Base-by-base conservation (phyloP, 1,284 basidiomycete genomes). In the Gomphus bonarii region DNA sequence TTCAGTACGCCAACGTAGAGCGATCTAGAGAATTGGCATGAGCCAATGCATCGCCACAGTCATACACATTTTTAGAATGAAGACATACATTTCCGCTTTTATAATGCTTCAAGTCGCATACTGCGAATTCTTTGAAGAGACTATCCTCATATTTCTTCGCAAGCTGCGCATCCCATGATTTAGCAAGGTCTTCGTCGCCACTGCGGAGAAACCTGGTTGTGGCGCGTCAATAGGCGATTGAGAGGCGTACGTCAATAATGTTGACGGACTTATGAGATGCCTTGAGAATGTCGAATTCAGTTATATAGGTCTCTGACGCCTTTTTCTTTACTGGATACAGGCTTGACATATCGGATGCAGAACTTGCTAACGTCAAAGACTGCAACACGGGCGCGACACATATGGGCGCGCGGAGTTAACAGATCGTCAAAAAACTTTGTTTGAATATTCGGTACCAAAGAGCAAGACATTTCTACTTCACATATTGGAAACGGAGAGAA, bases 51-150 rank as follows among this genome's bases (percentile, higher is more conserved):
- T 44, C 14, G 16, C 43, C 38, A 52, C 43, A 38, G 6, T 11
- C 50, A 44, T 28, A 16, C 16, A 44, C n/a, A n/a, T n/a, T n/a
- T n/a, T n/a, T n/a, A n/a, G n/a, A n/a, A n/a, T n/a, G n/a, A n/a
- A n/a, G n/a, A 64, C 75, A 52, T 50, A 91, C 89, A 59, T 87
- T 85, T n/a, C 91, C 89, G 0, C 87, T 85, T 72, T 93, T 95
- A 76, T 88, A 95, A 67, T 95, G 93, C 71, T 95, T 95, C 61
- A 97, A 73, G 70, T 97, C 91, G 66, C 93, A 91, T 48, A 97
- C 75, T 0, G 91, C 92, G 66, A 86, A 95, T 70, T 97, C 93
- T 60, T 90, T 85, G 68, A 91, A 95, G 6, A 97, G 78, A 63
- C 74, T 87, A 14, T 78, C 74, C 65, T 95, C 95, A 72, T 95